Conservation (phyloP, 495 filamentous ascomycete species). For the Sabuloglossum arenarium region DNA sequence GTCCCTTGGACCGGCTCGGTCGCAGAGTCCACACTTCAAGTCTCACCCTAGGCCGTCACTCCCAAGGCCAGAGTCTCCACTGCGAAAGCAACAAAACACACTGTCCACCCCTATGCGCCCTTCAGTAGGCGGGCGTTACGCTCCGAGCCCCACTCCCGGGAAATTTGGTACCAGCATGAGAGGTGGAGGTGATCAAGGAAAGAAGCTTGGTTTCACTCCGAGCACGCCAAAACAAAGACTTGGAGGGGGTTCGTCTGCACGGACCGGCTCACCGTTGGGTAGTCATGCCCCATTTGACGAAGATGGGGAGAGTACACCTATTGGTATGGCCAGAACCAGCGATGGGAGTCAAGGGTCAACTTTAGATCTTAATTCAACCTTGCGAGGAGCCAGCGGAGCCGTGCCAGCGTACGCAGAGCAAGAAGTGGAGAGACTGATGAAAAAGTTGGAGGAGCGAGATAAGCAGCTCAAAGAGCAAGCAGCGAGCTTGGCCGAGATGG, state of each 20-base stretch:
- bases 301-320: constrained; percentile 32
- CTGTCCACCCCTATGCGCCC: constrained; percentile 33
- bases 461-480: constrained; percentile 74
- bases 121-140: constrained; percentile 34
- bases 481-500: constrained; percentile 63
- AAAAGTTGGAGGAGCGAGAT: constrained; percentile 66
- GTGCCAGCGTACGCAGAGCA: constrained; percentile 23
- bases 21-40: constrained; percentile 46
- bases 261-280: constrained; percentile 3
- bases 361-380: constrained; percentile 19
- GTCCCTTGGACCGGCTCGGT: constrained; percentile 61
- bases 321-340: constrained; percentile 29
- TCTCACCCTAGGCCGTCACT: constrained; percentile 52
- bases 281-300: constrained; percentile 11
- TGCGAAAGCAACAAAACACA: constrained; percentile 29
- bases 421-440: constrained; percentile 42
- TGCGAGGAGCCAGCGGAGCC: background rate
- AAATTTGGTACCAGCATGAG: constrained; percentile 43
- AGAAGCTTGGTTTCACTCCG: constrained; percentile 17
- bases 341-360: constrained; percentile 16
- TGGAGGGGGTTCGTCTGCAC: constrained; percentile 9
- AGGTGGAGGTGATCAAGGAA: constrained; percentile 31
- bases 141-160: constrained; percentile 40
- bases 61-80: constrained; percentile 67
- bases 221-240: constrained; percentile 26